phyloP scores from a whole-genome alignment of 192 early-diverging fungal species.

The Entomortierella chlamydospora region DNA sequence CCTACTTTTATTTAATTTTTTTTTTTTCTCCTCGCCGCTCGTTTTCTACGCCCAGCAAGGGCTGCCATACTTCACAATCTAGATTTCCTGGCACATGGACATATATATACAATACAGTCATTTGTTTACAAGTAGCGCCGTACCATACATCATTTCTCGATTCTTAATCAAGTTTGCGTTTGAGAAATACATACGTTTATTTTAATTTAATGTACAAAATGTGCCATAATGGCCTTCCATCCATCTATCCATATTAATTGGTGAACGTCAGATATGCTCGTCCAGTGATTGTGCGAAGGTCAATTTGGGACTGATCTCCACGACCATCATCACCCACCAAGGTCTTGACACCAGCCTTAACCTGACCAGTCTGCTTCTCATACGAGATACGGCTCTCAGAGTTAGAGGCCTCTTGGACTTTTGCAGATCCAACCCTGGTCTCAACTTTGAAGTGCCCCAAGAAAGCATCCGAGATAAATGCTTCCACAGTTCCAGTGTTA shows the following conservation, averaged over 20 bases:
- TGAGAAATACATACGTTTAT: no score
- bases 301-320: constrained; percentile 1
- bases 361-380: constrained; percentile 2
- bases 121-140: no score
- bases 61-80: no score
- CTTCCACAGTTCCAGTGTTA: constrained; percentile 6
- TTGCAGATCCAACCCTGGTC: constrained; percentile 1
- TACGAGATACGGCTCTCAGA: constrained; percentile 26
- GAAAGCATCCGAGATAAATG: constrained; percentile 23
- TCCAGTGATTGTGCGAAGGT: constrained; percentile 8
- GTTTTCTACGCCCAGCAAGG: no score
- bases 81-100: no score
- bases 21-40: no score
- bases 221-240: no score
- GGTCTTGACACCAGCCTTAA: constrained; percentile 21
- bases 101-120: no score
- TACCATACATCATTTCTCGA: no score
- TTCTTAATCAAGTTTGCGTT: no score
- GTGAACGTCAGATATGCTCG: constrained; percentile 1
- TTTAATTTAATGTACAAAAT: no score
- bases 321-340: not conserved
- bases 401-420: not conserved
- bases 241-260: not conserved
- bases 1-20: no score
- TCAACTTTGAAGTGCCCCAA: constrained; percentile 15